phyloP scores from a whole-genome alignment of 805 yeast genomes.

The Lachancea nothofagi region DNA sequence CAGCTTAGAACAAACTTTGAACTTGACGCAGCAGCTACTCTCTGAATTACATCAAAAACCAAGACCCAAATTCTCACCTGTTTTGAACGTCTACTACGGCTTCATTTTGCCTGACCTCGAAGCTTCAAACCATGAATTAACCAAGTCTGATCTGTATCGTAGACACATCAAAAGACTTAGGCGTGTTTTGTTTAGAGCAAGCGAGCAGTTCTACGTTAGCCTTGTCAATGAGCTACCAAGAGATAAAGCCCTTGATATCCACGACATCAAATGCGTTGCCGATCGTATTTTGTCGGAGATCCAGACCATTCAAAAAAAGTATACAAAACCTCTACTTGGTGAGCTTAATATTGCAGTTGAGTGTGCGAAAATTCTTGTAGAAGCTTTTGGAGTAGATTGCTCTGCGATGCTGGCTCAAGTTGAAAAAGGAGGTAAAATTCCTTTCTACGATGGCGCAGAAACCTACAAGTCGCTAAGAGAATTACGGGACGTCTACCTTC shows the following conservation, averaged over 20 bases:
- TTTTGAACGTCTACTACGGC: constrained; percentile 44
- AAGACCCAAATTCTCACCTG: constrained; percentile 57
- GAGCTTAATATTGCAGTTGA: constrained; percentile 47
- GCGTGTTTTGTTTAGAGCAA: constrained; percentile 35
- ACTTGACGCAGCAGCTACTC: constrained; percentile 40
- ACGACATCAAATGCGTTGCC: constrained; percentile 53
- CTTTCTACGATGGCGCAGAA: constrained; percentile 53
- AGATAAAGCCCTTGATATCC: constrained; percentile 45
- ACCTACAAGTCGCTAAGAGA: constrained; percentile 50
- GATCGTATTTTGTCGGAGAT: constrained; percentile 48
- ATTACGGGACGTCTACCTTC: constrained; percentile 46
- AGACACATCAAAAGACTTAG: constrained; percentile 40
- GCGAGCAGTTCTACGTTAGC: constrained; percentile 41
- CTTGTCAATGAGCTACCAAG: constrained; percentile 51
- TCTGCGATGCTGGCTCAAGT: constrained; percentile 47
- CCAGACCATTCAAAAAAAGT: constrained; percentile 50
- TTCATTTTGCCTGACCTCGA: constrained; percentile 45
- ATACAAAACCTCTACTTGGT: constrained; percentile 57
- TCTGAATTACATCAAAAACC: constrained; percentile 38
- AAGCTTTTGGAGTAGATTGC: constrained; percentile 50
- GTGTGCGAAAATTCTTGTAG: constrained; percentile 44
- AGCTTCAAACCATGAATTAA: constrained; percentile 30
- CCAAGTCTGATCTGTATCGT: constrained; percentile 36
- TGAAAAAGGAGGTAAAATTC: constrained; percentile 33
- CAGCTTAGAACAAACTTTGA: constrained; percentile 44